These are phyloP conservation scores for Papiliotrema nemorosa DNA, from an alignment of 1,284 basidiomycete genomes.

Conservation along the genomic window DNA sequence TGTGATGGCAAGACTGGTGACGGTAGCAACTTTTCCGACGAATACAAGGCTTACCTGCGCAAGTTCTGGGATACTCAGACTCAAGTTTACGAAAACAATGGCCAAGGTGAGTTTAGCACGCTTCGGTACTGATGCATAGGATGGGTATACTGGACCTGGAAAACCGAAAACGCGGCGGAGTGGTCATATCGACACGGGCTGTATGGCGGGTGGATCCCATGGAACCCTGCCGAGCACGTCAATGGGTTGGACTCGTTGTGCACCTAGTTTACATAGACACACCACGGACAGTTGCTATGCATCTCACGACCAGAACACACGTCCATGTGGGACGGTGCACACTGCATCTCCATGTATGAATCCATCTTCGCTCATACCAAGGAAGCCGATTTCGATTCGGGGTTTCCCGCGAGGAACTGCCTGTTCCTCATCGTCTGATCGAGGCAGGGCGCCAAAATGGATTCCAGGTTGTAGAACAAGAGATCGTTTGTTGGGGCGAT, in stretches of 20 bases:
- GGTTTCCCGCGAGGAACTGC: constrained; percentile 11
- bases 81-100: constrained; percentile 44
- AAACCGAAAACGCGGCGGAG: constrained; percentile 62
- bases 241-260: constrained; percentile 55
- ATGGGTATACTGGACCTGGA: constrained; percentile 48
- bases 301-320: background rate
- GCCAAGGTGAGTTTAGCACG: constrained; percentile 23
- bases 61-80: constrained; percentile 80
- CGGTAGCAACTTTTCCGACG: constrained; percentile 62
- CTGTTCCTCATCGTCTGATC: constrained; percentile 13
- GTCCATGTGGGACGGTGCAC: constrained; percentile 49
- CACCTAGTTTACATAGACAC: background rate
- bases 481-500: constrained; percentile 13
- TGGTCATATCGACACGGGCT: constrained; percentile 60
- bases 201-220: constrained; percentile 76
- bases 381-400: constrained; percentile 48
- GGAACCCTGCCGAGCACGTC: constrained; percentile 54
- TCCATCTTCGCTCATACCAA: constrained; percentile 62
- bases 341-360: constrained; percentile 40
- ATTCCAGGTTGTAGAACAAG: constrained; percentile 3
- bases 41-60: constrained; percentile 78
- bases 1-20: constrained; percentile 71
- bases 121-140: constrained; percentile 5
- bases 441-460: constrained; percentile 18
- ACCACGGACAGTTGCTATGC: background rate